Evolutionary conservation across 1,139 yeast genomes (phyloP).

Genomic region (Magnusiomyces sp.): DNA sequence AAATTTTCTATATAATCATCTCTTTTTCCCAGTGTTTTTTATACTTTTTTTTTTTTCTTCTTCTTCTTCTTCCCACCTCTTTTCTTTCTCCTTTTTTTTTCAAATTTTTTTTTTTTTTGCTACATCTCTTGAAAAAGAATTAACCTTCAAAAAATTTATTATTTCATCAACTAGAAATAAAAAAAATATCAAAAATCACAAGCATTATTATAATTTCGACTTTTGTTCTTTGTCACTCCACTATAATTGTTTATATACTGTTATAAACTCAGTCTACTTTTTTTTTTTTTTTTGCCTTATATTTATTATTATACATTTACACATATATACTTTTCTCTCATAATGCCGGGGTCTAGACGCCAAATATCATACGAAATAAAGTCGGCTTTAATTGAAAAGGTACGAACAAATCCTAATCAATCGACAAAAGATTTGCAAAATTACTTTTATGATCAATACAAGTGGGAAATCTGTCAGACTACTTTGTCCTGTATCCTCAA

Average conservation of each 20-base stretch:
- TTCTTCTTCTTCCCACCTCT: no score
- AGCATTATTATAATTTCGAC: not conserved
- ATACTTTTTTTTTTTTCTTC: no score
- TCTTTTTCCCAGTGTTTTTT: no score
- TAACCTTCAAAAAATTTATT: slow-evolving; percentile 3
- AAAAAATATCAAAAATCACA: not conserved
- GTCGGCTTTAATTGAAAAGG: not conserved
- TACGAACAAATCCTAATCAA: slow-evolving; percentile 1
- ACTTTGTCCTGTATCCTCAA: slow-evolving; percentile 3
- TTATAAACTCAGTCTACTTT: not conserved
- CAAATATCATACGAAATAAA: slow-evolving; percentile 3
- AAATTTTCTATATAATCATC: no score
- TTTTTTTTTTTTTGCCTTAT: not conserved
- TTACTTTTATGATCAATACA: slow-evolving; percentile 1
- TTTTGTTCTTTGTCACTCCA: not conserved
- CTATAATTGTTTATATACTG: not conserved
- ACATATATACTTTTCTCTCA: not conserved
- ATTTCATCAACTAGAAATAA: not conserved
- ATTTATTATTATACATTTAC: not conserved
- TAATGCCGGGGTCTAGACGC: not conserved
- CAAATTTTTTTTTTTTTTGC: not conserved
- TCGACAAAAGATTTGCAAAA: slow-evolving; percentile 4
- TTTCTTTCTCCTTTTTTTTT: not conserved
- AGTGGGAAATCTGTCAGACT: slow-evolving; percentile 4
- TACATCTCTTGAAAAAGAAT: not conserved